Evolutionary conservation across 2,329 filamentous ascomycete genomes (phyloP).

Genomic region (Tolypocladium inflatum): DNA sequence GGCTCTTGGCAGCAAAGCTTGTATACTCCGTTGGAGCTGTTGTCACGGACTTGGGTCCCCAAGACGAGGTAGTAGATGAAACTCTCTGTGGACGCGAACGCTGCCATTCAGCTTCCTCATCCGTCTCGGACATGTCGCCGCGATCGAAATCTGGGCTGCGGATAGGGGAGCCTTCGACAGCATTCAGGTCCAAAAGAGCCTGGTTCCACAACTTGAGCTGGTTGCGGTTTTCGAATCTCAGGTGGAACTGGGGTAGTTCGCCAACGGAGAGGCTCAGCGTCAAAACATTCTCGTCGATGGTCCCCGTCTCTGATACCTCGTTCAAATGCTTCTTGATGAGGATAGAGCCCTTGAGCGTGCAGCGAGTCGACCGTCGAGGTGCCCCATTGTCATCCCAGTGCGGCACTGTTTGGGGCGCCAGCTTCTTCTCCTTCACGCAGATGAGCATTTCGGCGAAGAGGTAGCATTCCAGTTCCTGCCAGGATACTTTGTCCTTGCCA

Average conservation of each 20-base stretch:
- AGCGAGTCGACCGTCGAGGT: conserved; percentile 59
- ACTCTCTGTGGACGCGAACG: conserved; percentile 56
- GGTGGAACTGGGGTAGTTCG: conserved; percentile 88
- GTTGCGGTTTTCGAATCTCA: conserved; percentile 74
- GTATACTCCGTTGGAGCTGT: conserved; percentile 93
- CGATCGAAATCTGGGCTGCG: conserved; percentile 72
- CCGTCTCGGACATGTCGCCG: conserved; percentile 66
- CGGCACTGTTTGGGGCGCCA: conserved; percentile 34
- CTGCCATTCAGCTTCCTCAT: conserved; percentile 77
- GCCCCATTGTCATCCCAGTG: conserved; percentile 57
- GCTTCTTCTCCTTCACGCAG: conserved; percentile 96
- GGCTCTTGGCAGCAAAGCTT: conserved; percentile 48
- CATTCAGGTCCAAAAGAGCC: conserved; percentile 74
- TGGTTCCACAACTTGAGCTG: conserved; percentile 89
- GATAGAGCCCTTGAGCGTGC: conserved; percentile 93
- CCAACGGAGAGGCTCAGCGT: conserved; percentile 85
- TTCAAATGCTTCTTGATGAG: conserved; percentile 97
- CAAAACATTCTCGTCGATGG: conserved; percentile 69
- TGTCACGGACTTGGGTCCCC: conserved; percentile 73
- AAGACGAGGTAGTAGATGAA: conserved; percentile 74
- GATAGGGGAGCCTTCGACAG: conserved; percentile 52
- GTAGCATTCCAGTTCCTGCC: conserved; percentile 97
- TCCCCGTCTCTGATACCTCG: conserved; percentile 65
- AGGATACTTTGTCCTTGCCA: conserved; percentile 90
- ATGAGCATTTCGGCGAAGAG: conserved; percentile 99